Base-by-base conservation (phyloP, 1,139 yeast genomes). In the Lipomyces yarrowii region DNA sequence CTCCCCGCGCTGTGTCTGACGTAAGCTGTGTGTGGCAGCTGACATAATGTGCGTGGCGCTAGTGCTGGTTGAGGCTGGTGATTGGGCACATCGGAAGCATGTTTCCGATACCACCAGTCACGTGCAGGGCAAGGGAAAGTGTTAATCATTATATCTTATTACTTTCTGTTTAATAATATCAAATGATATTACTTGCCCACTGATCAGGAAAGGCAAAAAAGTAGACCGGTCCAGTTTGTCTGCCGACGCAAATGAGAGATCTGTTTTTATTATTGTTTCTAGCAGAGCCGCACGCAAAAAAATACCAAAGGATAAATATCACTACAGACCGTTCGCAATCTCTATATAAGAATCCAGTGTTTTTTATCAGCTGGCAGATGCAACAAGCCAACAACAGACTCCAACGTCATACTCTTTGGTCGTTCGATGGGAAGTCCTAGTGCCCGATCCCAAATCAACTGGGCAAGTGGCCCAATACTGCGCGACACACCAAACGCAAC, bases 401-500 rank as follows among this genome's bases (percentile, higher is more conserved):
- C 33, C 48, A 74, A 96, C 89, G 89, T 55, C 15, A 70, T 54
- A 26, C 69, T 64, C 85, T 93, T 93, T 82, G 98, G 98, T 84
- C 99, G 90, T 85, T 93, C 99, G 78, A 93, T 91, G 76, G 99
- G 91, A 80, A 90, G 80, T 78, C 98, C 99, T 73, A 92, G 83
- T 79, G 96, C 96, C 80, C 99, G 87, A 85, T 93, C 98, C 82
- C 93, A 88, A 80, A 93, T 91, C 82, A 93, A 86, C 84, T 93
- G 98, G 72, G 98, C 96, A 79, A 93, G 86, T 72, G 94, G 98
- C 84, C 99, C 99, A 73, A 94, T 87, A 67, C 98, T 97, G 84
- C 99, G 90, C 72, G 98, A 88, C 73, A 94, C 98, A 86, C 98
- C 99, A 81, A 94, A 94, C 78, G 93, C 86, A 64, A 94, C 99